Evolutionary conservation across 78 protist species (phyloP).

Genomic region (Dictyostelium citrinum): DNA sequence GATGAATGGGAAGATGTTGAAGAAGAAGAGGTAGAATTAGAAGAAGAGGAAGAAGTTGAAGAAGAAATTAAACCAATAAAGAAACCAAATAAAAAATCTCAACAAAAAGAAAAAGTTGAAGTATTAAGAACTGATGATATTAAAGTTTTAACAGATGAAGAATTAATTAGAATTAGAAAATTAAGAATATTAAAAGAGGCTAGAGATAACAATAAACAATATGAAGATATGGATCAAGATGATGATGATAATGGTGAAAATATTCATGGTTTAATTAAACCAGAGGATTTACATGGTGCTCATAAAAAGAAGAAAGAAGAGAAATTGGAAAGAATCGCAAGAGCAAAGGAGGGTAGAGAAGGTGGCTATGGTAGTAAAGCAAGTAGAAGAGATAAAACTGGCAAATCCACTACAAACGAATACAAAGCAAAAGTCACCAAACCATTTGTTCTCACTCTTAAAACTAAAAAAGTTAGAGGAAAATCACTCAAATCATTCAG

Average conservation of each 20-base stretch:
- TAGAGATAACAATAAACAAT: background rate
- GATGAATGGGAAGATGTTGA: background rate
- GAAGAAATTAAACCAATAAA: constrained; percentile 2
- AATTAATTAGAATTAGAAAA: constrained; percentile 1
- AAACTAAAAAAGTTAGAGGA: constrained; percentile 22
- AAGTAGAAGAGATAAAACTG: constrained; percentile 13
- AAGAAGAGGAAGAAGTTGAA: background rate
- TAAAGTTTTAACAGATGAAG: constrained; percentile 47
- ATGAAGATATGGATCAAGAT: constrained; percentile 2
- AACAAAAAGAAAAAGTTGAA: constrained; percentile 1
- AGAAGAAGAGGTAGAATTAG: background rate
- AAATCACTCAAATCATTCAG: constrained; percentile 33
- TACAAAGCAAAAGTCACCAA: constrained; percentile 32
- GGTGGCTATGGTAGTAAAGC: constrained; percentile 42
- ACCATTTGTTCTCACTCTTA: constrained; percentile 24
- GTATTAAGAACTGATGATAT: constrained; percentile 23
- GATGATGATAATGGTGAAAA: background rate
- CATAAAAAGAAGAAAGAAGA: constrained; percentile 33
- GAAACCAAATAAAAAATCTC: background rate
- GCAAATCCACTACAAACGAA: constrained; percentile 57
- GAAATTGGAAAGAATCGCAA: constrained; percentile 27
- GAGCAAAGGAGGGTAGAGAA: constrained; percentile 53
- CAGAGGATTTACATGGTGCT: constrained; percentile 3
- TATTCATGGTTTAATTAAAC: constrained; percentile 15
- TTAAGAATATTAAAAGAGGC: constrained; percentile 19